phyloP scores from a whole-genome alignment of 345 rosid species.

The Noccaea bulbosa region DNA sequence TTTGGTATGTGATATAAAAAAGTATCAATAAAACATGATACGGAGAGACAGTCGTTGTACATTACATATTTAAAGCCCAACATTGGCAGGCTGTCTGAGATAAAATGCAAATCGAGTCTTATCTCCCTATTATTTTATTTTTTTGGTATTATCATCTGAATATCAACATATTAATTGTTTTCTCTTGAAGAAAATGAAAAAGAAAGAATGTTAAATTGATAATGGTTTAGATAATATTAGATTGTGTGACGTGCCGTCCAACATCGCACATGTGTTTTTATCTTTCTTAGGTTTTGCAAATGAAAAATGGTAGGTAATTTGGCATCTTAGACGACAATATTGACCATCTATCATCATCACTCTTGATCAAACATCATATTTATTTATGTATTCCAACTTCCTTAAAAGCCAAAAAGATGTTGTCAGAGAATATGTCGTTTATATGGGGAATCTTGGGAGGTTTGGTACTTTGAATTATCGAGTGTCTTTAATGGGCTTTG shows the following conservation, averaged over 20 bases:
- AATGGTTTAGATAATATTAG: background rate
- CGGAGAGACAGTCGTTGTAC: background rate
- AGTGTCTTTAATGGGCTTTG: slow-evolving; percentile 29
- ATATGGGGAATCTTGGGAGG: slow-evolving; percentile 2
- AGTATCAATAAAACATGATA: background rate
- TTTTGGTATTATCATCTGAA: slow-evolving; percentile 4
- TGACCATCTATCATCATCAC: slow-evolving; percentile 25
- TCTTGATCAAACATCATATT: slow-evolving; percentile 13
- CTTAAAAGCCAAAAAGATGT: slow-evolving; percentile 24
- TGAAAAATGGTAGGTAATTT: slow-evolving; percentile 21
- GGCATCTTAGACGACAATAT: slow-evolving; percentile 39
- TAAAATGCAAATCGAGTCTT: background rate
- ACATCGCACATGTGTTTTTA: slow-evolving; percentile 39
- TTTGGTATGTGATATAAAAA: background rate
- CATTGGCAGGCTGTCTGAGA: slow-evolving; percentile 10
- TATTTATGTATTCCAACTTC: background rate
- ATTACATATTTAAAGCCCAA: background rate
- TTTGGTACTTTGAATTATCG: no score
- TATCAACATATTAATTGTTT: background rate
- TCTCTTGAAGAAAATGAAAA: background rate
- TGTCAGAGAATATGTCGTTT: slow-evolving; percentile 30
- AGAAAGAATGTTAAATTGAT: slow-evolving; percentile 12
- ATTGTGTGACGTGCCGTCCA: slow-evolving; percentile 26
- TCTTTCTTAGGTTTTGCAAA: slow-evolving; percentile 30
- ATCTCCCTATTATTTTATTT: background rate